phyloP scores from a whole-genome alignment of 495 filamentous ascomycete genomes.

The Clavariopsis aquatica region DNA sequence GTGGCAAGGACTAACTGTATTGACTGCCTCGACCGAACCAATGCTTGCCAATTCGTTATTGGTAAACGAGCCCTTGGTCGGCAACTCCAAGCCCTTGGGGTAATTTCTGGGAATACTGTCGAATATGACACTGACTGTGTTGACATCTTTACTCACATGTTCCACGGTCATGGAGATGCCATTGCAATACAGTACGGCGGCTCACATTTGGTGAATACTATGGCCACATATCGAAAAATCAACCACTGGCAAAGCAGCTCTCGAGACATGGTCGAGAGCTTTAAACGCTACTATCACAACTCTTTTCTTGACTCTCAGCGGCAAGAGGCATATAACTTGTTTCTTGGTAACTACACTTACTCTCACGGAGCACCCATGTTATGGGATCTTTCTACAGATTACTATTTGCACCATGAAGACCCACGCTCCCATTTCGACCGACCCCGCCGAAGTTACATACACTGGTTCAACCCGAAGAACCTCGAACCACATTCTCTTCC shows the following conservation, averaged over 20 bases:
- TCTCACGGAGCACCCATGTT: slow-evolving; percentile 90
- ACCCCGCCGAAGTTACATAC: slow-evolving; percentile 68
- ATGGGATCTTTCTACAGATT: slow-evolving; percentile 94
- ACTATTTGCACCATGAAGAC: slow-evolving; percentile 91
- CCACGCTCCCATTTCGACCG: slow-evolving; percentile 71
- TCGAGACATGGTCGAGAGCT: slow-evolving; percentile 97
- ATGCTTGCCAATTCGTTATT: slow-evolving; percentile 96
- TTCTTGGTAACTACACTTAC: slow-evolving; percentile 95
- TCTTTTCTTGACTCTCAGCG: slow-evolving; percentile 94
- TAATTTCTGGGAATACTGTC: slow-evolving; percentile 74
- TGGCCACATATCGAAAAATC: slow-evolving; percentile 98
- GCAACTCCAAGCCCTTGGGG: slow-evolving; percentile 88
- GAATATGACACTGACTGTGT: slow-evolving; percentile 95
- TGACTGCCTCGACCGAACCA: slow-evolving; percentile 94
- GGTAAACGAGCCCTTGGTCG: slow-evolving; percentile 92
- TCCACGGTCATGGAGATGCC: slow-evolving; percentile 93
- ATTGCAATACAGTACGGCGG: slow-evolving; percentile 98
- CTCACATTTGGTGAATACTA: slow-evolving; percentile 96
- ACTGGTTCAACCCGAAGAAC: slow-evolving; percentile 82
- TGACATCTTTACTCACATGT: slow-evolving; percentile 96
- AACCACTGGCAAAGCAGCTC: slow-evolving; percentile 98
- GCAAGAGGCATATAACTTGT: slow-evolving; percentile 97
- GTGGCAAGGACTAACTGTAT: slow-evolving; percentile 96
- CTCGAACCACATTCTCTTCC: slow-evolving; percentile 56
- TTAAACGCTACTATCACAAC: slow-evolving; percentile 99